A percentile compares a stretch with the other conserved stretches of the same genome.
phyloP scores from a whole-genome alignment of 768 basidiomycete genomes.

The Boletus reticuloceps region DNA sequence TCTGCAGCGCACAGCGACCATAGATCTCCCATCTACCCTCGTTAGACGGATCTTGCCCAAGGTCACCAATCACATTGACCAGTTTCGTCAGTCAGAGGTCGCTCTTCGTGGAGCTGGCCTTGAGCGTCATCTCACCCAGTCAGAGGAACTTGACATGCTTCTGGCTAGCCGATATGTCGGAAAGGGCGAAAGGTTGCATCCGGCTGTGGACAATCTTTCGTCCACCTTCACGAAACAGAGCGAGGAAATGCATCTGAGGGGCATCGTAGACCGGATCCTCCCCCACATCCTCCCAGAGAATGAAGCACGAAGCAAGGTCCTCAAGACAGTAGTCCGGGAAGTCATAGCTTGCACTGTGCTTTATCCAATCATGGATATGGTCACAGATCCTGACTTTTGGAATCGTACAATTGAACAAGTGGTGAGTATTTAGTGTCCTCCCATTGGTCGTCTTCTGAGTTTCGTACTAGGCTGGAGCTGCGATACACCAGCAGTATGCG shows the following conservation, averaged over 20 bases:
- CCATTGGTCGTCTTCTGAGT: constrained; percentile 11
- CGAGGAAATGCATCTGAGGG: constrained; percentile 81
- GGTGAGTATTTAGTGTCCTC: constrained; percentile 47
- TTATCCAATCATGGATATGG: constrained; percentile 87
- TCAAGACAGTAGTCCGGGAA: constrained; percentile 77
- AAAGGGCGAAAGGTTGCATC: constrained; percentile 68
- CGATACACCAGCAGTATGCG: constrained; percentile 63
- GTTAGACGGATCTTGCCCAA: constrained; percentile 88
- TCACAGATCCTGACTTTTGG: constrained; percentile 97
- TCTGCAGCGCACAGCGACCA: constrained; percentile 47
- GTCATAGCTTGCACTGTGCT: constrained; percentile 79
- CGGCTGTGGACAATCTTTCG: constrained; percentile 84
- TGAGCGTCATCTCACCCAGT: constrained; percentile 81
- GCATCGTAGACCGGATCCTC: constrained; percentile 67
- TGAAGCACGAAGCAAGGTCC: constrained; percentile 66
- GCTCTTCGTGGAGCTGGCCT: constrained; percentile 79
- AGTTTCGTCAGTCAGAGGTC: constrained; percentile 86
- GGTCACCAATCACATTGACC: constrained; percentile 85
- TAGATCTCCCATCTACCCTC: constrained; percentile 74
- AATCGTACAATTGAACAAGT: constrained; percentile 90
- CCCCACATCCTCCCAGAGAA: constrained; percentile 72
- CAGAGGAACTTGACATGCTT: constrained; percentile 85
- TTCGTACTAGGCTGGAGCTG: constrained; percentile 53
- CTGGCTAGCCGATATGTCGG: constrained; percentile 78
- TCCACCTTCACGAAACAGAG: constrained; percentile 87